Evolutionary conservation across 371 early-diverging fungal genomes (phyloP).

Genomic region (Antonospora locustae): DNA sequence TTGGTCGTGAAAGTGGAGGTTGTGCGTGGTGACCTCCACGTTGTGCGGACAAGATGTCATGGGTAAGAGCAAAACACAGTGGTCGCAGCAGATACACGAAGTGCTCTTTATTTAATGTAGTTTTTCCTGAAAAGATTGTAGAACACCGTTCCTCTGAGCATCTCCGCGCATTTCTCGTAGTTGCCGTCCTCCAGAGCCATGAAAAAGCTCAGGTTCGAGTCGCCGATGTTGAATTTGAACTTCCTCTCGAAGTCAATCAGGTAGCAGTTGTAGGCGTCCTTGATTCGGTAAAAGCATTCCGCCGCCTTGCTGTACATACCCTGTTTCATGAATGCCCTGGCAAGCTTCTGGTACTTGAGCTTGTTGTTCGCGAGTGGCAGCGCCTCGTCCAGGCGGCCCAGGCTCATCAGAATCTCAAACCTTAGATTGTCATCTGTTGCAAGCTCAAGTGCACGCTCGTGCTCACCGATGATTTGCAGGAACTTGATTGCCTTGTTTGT

Average conservation of each 20-base stretch:
- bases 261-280: slow-evolving; percentile 23
- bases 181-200: slow-evolving; percentile 30
- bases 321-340: slow-evolving; percentile 22
- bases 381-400: slow-evolving; percentile 43
- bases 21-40: slow-evolving; percentile 48
- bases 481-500: slow-evolving; percentile 42
- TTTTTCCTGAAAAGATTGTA: slow-evolving; percentile 28
- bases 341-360: slow-evolving; percentile 37
- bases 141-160: slow-evolving; percentile 37
- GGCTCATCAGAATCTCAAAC: slow-evolving; percentile 51
- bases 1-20: slow-evolving; percentile 52
- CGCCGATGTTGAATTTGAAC: slow-evolving; percentile 28
- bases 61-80: slow-evolving; percentile 1
- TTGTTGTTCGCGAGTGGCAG: slow-evolving; percentile 26
- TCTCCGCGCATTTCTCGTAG: slow-evolving; percentile 22
- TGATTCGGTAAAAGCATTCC: slow-evolving; percentile 34
- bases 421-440: slow-evolving; percentile 38
- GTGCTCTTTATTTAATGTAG: too few relatives aligned
- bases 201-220: slow-evolving; percentile 32
- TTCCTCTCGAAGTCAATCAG: slow-evolving; percentile 20
- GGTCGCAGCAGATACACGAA: not conserved
- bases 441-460: slow-evolving; percentile 40
- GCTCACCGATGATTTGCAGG: slow-evolving; percentile 35
- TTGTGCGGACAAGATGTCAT: not conserved
- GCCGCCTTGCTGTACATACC: slow-evolving; percentile 27